Conservation (phyloP, 768 basidiomycete genomes). For the Pleurotus salmoneostramineus region DNA sequence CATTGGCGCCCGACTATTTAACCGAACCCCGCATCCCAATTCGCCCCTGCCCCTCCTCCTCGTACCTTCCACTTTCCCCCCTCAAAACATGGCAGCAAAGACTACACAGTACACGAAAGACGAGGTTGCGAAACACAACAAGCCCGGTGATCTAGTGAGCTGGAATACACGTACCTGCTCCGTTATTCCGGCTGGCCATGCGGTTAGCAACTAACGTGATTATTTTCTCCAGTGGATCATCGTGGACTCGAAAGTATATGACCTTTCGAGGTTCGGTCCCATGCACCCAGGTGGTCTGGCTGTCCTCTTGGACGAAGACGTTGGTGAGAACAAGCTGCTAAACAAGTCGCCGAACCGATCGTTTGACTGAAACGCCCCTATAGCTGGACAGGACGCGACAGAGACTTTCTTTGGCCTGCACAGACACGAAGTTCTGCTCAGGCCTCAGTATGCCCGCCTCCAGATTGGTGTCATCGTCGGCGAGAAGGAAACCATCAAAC, state of each 20-base stretch:
- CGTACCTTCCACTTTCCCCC: not conserved
- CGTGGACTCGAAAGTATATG: constrained; percentile 62
- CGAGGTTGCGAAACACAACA: constrained; percentile 5
- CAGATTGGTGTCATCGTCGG: constrained; percentile 60
- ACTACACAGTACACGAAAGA: constrained; percentile 6
- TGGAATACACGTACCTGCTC: not conserved
- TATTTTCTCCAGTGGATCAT: constrained; percentile 4
- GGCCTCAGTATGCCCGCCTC: constrained; percentile 59
- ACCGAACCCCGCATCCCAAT: not conserved
- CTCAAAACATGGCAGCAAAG: not conserved
- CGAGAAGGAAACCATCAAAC: constrained; percentile 44
- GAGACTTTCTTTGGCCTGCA: constrained; percentile 74
- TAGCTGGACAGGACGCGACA: constrained; percentile 71
- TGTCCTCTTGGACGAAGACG: constrained; percentile 61
- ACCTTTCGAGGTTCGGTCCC: constrained; percentile 64
- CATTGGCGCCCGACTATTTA: not conserved
- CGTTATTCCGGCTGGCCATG: not conserved
- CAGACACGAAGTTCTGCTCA: constrained; percentile 63
- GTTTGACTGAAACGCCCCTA: not conserved
- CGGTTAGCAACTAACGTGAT: not conserved
- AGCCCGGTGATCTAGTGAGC: constrained; percentile 5
- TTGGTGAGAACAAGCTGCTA: constrained; percentile 40
- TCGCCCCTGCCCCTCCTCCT: not conserved
- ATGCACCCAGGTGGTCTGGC: constrained; percentile 73
- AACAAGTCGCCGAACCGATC: not conserved